These are phyloP conservation scores for Seminavis robusta DNA, from an alignment of 108 stramenopile genomes.

Conservation along the genomic window DNA sequence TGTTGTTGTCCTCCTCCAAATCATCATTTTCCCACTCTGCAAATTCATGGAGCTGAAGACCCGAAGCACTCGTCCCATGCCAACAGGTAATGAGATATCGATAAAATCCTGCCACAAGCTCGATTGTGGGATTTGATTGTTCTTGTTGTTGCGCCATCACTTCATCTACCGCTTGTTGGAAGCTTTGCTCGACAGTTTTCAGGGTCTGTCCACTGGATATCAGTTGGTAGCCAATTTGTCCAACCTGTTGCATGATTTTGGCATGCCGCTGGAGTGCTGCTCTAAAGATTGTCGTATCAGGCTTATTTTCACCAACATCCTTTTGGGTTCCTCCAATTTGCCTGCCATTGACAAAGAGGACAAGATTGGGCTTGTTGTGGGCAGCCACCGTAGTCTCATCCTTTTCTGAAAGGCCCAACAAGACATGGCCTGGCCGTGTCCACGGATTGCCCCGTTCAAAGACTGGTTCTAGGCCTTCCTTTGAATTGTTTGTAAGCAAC, in stretches of 20 bases:
- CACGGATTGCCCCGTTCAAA: conserved; percentile 43
- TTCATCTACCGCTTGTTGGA: conserved; percentile 11
- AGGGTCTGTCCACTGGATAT: conserved; percentile 20
- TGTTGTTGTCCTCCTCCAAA: background rate
- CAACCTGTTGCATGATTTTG: conserved; percentile 10
- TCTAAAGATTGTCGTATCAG: background rate
- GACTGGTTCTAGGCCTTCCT: background rate
- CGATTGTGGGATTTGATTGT: too few relatives aligned
- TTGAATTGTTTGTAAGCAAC: conserved; percentile 11
- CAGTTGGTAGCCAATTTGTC: conserved; percentile 9
- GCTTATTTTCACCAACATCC: too few relatives aligned
- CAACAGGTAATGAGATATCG: conserved; percentile 36
- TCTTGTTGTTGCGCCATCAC: conserved; percentile 2
- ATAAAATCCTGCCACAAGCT: conserved; percentile 27
- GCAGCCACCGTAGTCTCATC: too few relatives aligned
- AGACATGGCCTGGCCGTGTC: conserved; percentile 37
- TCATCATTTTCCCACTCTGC: background rate
- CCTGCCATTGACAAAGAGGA: too few relatives aligned
- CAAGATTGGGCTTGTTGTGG: too few relatives aligned
- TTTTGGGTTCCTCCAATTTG: too few relatives aligned
- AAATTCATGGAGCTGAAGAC: conserved; percentile 27
- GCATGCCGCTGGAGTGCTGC: conserved; percentile 29
- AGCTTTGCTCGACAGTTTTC: conserved; percentile 15
- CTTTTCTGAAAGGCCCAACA: conserved; percentile 12
- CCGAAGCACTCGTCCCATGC: conserved; percentile 29